Percentiles rank a stretch among this genome's conserved stretches.
phyloP scores from a whole-genome alignment of 2,329 filamentous ascomycete genomes.

The Fonsecaea pedrosoi region DNA sequence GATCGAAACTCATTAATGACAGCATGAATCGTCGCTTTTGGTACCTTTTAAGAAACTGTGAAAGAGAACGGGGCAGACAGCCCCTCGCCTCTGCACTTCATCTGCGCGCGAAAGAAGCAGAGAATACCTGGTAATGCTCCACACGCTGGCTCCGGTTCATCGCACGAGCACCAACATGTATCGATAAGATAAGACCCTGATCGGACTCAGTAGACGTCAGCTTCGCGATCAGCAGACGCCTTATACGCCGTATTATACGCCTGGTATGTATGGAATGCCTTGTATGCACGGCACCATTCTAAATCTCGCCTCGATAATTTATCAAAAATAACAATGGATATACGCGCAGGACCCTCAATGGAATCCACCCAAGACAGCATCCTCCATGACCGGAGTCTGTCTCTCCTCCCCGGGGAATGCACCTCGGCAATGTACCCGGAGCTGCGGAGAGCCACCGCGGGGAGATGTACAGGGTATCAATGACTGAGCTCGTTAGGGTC shows the following conservation, averaged over 20 bases:
- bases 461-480: slow-evolving; percentile 18
- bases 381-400: not conserved
- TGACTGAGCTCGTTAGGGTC: not conserved
- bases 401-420: slow-evolving; percentile 9
- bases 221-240: not conserved
- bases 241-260: not conserved
- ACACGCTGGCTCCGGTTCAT: not conserved
- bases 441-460: slow-evolving; percentile 14
- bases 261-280: not conserved
- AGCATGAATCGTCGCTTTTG: not conserved
- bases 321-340: slow-evolving; percentile 2
- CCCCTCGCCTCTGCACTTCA: not conserved
- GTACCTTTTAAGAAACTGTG: not conserved
- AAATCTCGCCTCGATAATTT: not conserved
- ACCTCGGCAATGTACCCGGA: slow-evolving; percentile 21
- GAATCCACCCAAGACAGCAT: not conserved
- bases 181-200: not conserved
- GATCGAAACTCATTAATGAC: not conserved
- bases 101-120: not conserved
- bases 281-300: not conserved
- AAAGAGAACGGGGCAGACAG: not conserved
- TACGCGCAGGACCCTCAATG: not conserved
- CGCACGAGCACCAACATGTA: not conserved
- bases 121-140: not conserved
- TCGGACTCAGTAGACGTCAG: not conserved